Conservation (phyloP, 352 stramenopile genomes). For the Pythium phragmiticola region DNA sequence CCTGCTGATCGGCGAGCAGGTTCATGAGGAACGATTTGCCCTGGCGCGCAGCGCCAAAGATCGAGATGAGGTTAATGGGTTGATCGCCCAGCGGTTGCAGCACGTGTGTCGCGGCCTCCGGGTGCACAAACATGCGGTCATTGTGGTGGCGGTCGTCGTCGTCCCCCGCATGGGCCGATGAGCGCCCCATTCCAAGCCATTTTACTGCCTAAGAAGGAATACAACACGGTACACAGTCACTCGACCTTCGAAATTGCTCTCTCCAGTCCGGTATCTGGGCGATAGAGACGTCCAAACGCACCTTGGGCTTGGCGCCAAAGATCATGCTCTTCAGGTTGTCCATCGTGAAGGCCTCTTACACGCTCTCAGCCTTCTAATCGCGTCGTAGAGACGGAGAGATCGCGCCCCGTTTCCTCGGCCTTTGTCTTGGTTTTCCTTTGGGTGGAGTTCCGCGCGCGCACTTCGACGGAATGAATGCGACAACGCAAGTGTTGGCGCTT, state of each 20-base stretch:
- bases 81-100: slow-evolving; percentile 61
- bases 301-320: slow-evolving; percentile 37
- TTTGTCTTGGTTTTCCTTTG: not conserved
- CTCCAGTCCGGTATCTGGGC: too few relatives aligned
- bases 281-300: slow-evolving; percentile 3
- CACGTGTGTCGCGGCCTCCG: slow-evolving; percentile 55
- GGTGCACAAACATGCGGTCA: slow-evolving; percentile 72
- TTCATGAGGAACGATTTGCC: slow-evolving; percentile 90
- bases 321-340: slow-evolving; percentile 39
- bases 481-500: not conserved
- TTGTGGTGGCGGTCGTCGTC: slow-evolving; percentile 30
- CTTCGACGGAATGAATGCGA: not conserved
- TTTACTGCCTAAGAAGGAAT: slow-evolving; percentile 59
- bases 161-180: slow-evolving; percentile 11
- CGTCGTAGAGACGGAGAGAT: not conserved
- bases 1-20: slow-evolving; percentile 79
- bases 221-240: not conserved
- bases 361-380: not conserved
- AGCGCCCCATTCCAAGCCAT: slow-evolving; percentile 71
- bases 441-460: not conserved
- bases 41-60: slow-evolving; percentile 82
- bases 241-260: not conserved
- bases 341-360: slow-evolving; percentile 16
- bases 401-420: not conserved
- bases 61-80: slow-evolving; percentile 80